These are phyloP conservation scores for Glomus cerebriforme DNA, from an alignment of 192 early-diverging fungal species.

Conservation along the genomic window DNA sequence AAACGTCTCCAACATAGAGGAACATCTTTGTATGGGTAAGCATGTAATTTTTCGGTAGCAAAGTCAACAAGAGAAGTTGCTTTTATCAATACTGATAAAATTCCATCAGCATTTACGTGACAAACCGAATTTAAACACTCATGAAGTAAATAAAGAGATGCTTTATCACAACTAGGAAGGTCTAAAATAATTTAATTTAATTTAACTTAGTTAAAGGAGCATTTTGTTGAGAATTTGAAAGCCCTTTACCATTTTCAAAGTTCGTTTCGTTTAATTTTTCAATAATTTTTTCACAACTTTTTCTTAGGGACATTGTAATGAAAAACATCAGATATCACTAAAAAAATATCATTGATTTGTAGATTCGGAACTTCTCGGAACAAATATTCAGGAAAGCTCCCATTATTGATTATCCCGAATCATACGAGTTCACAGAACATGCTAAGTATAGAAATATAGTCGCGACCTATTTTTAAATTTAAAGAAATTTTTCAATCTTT, in stretches of 20 bases:
- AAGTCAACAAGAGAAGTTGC: constrained; percentile 36
- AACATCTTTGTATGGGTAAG: constrained; percentile 52
- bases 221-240: background rate
- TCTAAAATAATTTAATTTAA: background rate
- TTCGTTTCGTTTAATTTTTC: background rate
- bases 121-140: background rate
- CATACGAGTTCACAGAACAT: too few relatives aligned
- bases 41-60: constrained; percentile 41
- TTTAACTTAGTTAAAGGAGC: background rate
- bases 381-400: too few relatives aligned
- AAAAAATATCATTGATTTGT: too few relatives aligned
- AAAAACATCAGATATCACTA: too few relatives aligned
- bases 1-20: constrained; percentile 52
- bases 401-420: too few relatives aligned
- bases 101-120: background rate
- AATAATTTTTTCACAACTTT: background rate
- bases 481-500: too few relatives aligned
- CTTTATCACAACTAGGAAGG: background rate
- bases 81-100: constrained; percentile 19
- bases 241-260: background rate
- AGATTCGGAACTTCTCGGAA: too few relatives aligned
- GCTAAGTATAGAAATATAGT: too few relatives aligned
- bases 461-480: too few relatives aligned
- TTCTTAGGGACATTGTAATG: background rate
- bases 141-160: constrained; percentile 7